Percentiles rank a stretch among this genome's conserved stretches.
Evolutionary conservation across 2,329 filamentous ascomycete species (phyloP).

Genomic region (Aspergillus fructus): DNA sequence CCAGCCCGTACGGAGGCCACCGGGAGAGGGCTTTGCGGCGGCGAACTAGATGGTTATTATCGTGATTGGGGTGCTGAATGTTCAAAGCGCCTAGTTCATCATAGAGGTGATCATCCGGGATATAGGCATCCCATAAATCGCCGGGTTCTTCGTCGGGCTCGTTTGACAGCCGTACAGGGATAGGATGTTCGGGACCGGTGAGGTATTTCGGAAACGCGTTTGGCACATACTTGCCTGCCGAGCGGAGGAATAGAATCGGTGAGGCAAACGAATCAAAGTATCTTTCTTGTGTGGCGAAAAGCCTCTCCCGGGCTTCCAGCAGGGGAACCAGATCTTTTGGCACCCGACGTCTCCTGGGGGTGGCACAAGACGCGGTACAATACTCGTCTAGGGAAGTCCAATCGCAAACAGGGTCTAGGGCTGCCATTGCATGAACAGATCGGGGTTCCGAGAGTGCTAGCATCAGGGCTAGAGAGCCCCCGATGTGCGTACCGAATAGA

Average conservation of each 20-base stretch:
- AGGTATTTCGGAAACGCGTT: constrained; percentile 32
- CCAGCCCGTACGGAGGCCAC: constrained; percentile 41
- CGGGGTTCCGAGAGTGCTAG: constrained; percentile 42
- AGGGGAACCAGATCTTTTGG: constrained; percentile 36
- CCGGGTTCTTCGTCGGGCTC: constrained; percentile 3
- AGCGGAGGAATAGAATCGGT: constrained; percentile 43
- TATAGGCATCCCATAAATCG: constrained; percentile 14
- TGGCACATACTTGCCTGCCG: constrained; percentile 41
- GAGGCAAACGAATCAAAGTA: constrained; percentile 48
- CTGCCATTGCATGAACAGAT: constrained; percentile 33
- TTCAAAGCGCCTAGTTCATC: background rate
- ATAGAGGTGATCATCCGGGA: background rate
- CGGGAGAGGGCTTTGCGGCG: constrained; percentile 38
- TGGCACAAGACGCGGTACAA: constrained; percentile 21
- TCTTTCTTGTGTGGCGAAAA: constrained; percentile 38
- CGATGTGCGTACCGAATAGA: constrained; percentile 37
- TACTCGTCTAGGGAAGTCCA: constrained; percentile 44
- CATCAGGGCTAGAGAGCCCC: constrained; percentile 45
- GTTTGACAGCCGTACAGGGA: constrained; percentile 27
- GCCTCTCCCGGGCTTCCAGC: constrained; percentile 33
- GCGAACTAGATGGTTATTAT: constrained; percentile 19
- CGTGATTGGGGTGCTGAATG: background rate
- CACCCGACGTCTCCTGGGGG: constrained; percentile 16
- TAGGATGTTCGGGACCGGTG: constrained; percentile 34
- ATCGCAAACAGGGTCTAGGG: constrained; percentile 38